Percentiles rank a stretch among this genome's conserved stretches.
Evolutionary conservation across 75 land plant genomes (phyloP).

Genomic region (Azolla pinnata): DNA sequence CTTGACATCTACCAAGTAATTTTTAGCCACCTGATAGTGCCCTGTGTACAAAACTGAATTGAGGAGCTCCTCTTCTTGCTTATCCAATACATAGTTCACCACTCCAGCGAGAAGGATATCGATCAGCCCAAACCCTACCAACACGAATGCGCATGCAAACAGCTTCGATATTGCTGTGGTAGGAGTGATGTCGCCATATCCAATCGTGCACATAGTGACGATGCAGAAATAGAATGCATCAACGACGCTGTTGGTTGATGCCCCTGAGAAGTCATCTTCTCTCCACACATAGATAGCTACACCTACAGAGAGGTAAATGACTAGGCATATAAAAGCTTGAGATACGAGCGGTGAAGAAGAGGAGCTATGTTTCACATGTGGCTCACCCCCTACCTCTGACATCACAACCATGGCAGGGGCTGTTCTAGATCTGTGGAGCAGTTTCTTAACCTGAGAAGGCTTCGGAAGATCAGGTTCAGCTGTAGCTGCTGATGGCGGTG

Average conservation of each 20-base stretch:
- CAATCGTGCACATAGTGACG: constrained; percentile 70
- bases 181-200: constrained; percentile 72
- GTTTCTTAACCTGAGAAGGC: background rate
- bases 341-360: constrained; percentile 3
- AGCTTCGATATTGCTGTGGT: constrained; percentile 43
- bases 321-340: constrained; percentile 18
- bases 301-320: constrained; percentile 28
- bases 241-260: constrained; percentile 21
- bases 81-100: constrained; percentile 43
- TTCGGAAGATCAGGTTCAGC: background rate
- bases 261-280: constrained; percentile 20
- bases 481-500: background rate
- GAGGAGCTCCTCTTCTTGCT: constrained; percentile 48
- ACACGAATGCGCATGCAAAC: constrained; percentile 43
- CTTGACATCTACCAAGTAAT: constrained; percentile 47
- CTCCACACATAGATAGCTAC: constrained; percentile 21
- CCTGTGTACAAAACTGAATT: constrained; percentile 36
- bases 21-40: constrained; percentile 27
- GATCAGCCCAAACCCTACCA: constrained; percentile 65
- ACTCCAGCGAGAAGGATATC: constrained; percentile 52
- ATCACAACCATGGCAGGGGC: constrained; percentile 49
- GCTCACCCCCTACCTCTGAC: background rate
- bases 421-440: constrained; percentile 56
- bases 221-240: constrained; percentile 69
- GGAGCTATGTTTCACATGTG: constrained; percentile 18